A percentile compares a stretch with the other conserved stretches of the same genome.
phyloP scores from a whole-genome alignment of 2,329 filamentous ascomycete species.

The Alternaria ethzedia region DNA sequence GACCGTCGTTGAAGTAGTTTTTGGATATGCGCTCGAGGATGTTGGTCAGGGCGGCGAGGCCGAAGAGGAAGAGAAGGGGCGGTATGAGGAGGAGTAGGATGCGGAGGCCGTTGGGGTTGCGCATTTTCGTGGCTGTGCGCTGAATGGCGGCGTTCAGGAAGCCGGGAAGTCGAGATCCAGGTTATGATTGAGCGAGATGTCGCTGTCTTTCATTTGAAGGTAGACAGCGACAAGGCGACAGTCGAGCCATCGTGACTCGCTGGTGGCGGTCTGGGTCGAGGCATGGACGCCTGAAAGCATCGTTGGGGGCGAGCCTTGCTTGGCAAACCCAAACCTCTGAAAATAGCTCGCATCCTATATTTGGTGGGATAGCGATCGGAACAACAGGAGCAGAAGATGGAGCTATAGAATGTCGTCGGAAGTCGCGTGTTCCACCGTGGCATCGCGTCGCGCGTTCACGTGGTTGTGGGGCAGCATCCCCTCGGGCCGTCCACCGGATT shows the following conservation, averaged over 20 bases:
- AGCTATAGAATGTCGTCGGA: too few relatives aligned
- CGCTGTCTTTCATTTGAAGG: not conserved
- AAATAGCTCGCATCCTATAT: not conserved
- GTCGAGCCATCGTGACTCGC: not conserved
- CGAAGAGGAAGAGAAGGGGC: slow-evolving; percentile 31
- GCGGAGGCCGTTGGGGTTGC: slow-evolving; percentile 28
- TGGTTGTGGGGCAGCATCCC: not conserved
- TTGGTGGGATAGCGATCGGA: too few relatives aligned
- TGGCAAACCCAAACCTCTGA: not conserved
- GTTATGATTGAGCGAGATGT: not conserved
- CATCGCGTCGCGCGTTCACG: not conserved
- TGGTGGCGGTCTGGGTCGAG: not conserved
- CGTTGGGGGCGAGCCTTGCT: not conserved
- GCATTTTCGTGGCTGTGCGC: slow-evolving; percentile 18
- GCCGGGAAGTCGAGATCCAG: not conserved
- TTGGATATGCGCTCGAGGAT: slow-evolving; percentile 37
- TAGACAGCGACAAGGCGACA: too few relatives aligned
- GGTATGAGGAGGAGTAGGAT: slow-evolving; percentile 29
- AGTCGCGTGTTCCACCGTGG: not conserved
- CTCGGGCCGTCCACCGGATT: not conserved
- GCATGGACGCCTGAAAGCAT: slow-evolving; percentile 2
- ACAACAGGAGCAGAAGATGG: too few relatives aligned
- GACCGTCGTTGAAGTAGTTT: slow-evolving; percentile 17
- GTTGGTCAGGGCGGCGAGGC: slow-evolving; percentile 24
- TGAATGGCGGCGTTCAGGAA: not conserved